A percentile compares a stretch with the other conserved stretches of the same genome.
These are phyloP conservation scores for Pleurotus platypus DNA, from an alignment of 768 basidiomycete genomes.

Conservation along the genomic window DNA sequence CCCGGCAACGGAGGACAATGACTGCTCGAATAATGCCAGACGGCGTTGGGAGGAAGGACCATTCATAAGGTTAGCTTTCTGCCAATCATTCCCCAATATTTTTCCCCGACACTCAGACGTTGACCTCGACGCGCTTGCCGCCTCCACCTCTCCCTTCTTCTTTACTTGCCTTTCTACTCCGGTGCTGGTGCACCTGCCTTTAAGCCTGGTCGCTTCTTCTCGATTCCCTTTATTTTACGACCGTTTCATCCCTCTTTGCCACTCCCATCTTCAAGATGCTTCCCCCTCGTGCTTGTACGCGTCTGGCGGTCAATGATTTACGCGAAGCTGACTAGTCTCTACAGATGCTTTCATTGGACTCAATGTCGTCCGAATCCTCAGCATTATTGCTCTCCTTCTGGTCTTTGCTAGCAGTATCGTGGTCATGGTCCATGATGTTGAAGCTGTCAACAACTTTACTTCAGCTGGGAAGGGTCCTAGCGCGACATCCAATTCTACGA, in stretches of 20 bases:
- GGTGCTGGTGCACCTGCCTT: slow-evolving; percentile 12
- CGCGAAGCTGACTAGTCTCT: background rate
- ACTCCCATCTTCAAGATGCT: slow-evolving; percentile 6
- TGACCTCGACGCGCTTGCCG: slow-evolving; percentile 1
- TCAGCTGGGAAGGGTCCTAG: slow-evolving; percentile 33
- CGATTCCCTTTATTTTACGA: background rate
- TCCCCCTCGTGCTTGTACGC: slow-evolving; percentile 12
- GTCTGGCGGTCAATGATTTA: background rate
- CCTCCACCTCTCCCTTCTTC: background rate
- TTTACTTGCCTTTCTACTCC: background rate
- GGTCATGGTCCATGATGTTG: slow-evolving; percentile 70
- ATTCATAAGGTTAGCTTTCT: slow-evolving; percentile 6
- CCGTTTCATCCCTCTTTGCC: background rate
- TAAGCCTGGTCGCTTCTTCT: slow-evolving; percentile 3
- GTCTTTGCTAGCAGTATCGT: slow-evolving; percentile 77
- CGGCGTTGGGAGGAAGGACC: background rate
- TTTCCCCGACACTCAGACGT: background rate
- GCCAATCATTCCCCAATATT: background rate
- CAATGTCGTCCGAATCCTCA: slow-evolving; percentile 72
- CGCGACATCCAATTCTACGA: slow-evolving; percentile 25
- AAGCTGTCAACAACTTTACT: slow-evolving; percentile 67
- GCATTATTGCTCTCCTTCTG: slow-evolving; percentile 76
- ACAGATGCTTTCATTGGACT: slow-evolving; percentile 64
- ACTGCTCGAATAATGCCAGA: background rate
- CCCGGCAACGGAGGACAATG: slow-evolving; percentile 8